Conservation (phyloP, 495 filamentous ascomycete species). For the Hypoxylon lienhwacheense region DNA sequence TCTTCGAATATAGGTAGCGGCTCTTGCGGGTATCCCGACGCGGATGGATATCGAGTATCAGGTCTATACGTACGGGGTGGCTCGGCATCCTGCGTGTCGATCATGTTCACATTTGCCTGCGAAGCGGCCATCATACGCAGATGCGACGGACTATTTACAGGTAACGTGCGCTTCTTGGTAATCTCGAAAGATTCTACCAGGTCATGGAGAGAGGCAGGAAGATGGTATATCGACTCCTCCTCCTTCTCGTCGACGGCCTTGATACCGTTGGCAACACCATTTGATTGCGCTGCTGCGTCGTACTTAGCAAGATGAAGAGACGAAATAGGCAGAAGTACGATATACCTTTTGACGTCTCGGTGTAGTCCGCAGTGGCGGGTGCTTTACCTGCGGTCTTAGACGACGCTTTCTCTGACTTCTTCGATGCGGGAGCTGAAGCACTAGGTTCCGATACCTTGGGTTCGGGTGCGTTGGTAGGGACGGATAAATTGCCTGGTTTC, state of each 20-base stretch:
- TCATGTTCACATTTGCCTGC: constrained; percentile 63
- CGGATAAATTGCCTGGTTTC: constrained; percentile 39
- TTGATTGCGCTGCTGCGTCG: constrained; percentile 48
- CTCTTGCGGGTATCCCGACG: constrained; percentile 88
- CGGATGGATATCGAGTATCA: constrained; percentile 64
- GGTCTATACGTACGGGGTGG: constrained; percentile 82
- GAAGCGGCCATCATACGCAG: constrained; percentile 74
- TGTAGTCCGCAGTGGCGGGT: constrained; percentile 39
- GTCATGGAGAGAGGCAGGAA: constrained; percentile 88
- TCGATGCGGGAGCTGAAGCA: constrained; percentile 20
- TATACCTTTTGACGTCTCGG: constrained; percentile 46
- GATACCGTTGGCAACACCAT: constrained; percentile 57
- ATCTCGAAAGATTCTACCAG: constrained; percentile 86
- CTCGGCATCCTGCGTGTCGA: constrained; percentile 73
- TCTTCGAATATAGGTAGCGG: constrained; percentile 88
- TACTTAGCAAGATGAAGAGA: constrained; percentile 30
- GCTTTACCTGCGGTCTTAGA: constrained; percentile 46
- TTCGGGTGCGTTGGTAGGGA: constrained; percentile 27
- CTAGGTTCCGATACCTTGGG: constrained; percentile 24
- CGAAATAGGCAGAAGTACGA: constrained; percentile 5
- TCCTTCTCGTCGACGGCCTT: constrained; percentile 54
- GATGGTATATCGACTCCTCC: constrained; percentile 88
- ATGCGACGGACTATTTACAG: constrained; percentile 61
- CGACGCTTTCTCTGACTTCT: constrained; percentile 47
- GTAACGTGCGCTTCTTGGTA: constrained; percentile 66